These are phyloP conservation scores for Prunus campanulata DNA, from an alignment of 306 rosid genomes.

Conservation along the genomic window DNA sequence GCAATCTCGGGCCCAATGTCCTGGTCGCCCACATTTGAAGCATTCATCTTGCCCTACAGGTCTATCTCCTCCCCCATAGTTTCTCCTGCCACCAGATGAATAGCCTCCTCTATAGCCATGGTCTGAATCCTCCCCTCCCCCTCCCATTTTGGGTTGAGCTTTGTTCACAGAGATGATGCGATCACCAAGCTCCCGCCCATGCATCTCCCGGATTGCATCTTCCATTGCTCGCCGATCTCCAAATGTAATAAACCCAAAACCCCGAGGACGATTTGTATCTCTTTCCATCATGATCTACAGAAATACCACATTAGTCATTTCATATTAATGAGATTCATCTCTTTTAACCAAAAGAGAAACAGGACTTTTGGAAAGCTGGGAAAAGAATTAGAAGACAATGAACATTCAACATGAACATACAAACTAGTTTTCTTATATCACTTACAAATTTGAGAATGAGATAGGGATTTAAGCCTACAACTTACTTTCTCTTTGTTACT, in stretches of 20 bases:
- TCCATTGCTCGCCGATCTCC: slow-evolving; percentile 94
- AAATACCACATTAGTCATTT: slow-evolving; percentile 24
- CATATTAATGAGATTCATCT: neutral
- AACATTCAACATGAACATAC: neutral
- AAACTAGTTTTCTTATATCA: neutral
- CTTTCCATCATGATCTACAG: slow-evolving; percentile 95
- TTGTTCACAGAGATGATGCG: slow-evolving; percentile 85
- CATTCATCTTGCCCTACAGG: slow-evolving; percentile 83
- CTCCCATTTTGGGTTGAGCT: slow-evolving; percentile 87
- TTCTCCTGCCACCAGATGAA: slow-evolving; percentile 79
- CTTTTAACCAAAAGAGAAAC: neutral
- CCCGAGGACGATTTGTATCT: slow-evolving; percentile 91
- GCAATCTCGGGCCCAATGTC: slow-evolving; percentile 98
- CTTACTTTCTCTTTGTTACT: slow-evolving; percentile 52
- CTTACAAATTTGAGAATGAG: neutral
- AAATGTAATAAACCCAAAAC: slow-evolving; percentile 95
- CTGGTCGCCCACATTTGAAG: slow-evolving; percentile 94
- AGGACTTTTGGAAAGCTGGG: neutral
- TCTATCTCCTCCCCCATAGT: slow-evolving; percentile 67
- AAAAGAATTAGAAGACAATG: neutral
- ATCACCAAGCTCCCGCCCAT: slow-evolving; percentile 83
- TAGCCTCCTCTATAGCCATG: slow-evolving; percentile 75
- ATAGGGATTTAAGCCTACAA: slow-evolving; percentile 8
- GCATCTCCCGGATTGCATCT: slow-evolving; percentile 96
- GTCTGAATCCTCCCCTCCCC: slow-evolving; percentile 79